Evolutionary conservation across 768 basidiomycete species (phyloP), one percentile per base, ranked within the genome.

Genomic region (Pholiota molesta): DNA sequence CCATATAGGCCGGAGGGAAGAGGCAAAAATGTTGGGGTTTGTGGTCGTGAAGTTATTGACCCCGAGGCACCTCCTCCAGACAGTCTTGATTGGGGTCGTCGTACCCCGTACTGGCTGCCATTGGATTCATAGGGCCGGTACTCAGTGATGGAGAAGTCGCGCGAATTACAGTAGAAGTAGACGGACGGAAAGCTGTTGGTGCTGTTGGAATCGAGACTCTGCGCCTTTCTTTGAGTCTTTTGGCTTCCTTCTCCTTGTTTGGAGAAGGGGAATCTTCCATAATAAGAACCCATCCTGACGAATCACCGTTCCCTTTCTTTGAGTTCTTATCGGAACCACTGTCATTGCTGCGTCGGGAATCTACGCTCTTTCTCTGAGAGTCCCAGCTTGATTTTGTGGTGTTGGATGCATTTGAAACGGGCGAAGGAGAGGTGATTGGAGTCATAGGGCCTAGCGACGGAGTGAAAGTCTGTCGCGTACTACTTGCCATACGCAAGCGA

Each of bases 201-300:
- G 79, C 82, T 55, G 81, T 78, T 21, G 90, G 89, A 64, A 87
- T 91, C 17, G 88, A 86, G 39, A 83, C 72, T 67, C 89, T 81
- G 60, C 89, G 79, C 62, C 80, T 78, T 26, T 74, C 75, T 62
- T 69, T 74, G 19, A 65, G 52, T 17, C 68, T 69, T 69, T 86
- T 85, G 62, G 83, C 81, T 57, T 81, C 81, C 63, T 78, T 76
- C 51, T 82, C 79, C 72, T 86, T 89, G 31, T 78, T 79, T 21
- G 89, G 90, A 16, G 87, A 87, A 23, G 91, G 89, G 2, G 89
- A 88, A 69, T 93, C 92, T 65, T 94, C 92, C 91, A 93, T 92
- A 54, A 94, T 91, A 39, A 94, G 83, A 44, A 94, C 92, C 92
- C 92, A 94, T 58, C 92, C 92, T 39, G 91, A 85, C 11, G 87